phyloP scores from a whole-genome alignment of 805 yeast species.

The Suhomyces vadensis region DNA sequence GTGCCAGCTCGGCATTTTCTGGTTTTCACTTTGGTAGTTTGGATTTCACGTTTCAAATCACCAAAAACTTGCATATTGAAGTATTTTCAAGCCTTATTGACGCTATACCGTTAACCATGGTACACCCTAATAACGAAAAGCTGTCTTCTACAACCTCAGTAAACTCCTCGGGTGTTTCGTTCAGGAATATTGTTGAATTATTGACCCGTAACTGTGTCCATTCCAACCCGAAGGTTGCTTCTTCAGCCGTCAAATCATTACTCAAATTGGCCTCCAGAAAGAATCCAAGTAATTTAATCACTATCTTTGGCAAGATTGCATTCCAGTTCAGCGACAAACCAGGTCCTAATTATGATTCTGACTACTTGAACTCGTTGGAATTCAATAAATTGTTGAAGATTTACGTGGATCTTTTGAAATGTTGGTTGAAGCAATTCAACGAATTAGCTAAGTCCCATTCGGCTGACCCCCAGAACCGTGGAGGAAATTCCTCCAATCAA shows the following conservation, averaged over 20 bases:
- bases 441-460: constrained; percentile 19
- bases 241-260: constrained; percentile 63
- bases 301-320: constrained; percentile 75
- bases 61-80: constrained; percentile 49
- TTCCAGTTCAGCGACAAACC: constrained; percentile 79
- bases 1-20: constrained; percentile 37
- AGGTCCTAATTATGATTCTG: constrained; percentile 51
- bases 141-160: constrained; percentile 21
- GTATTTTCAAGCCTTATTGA: constrained; percentile 71
- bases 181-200: constrained; percentile 69
- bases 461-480: constrained; percentile 1
- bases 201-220: constrained; percentile 78
- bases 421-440: constrained; percentile 76
- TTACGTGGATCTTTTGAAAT: constrained; percentile 74
- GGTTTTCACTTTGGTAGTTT: constrained; percentile 34
- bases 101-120: constrained; percentile 65
- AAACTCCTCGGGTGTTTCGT: constrained; percentile 42
- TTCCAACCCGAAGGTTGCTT: constrained; percentile 57
- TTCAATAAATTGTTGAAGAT: constrained; percentile 61
- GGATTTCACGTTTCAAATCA: constrained; percentile 34
- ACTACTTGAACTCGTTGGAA: constrained; percentile 60
- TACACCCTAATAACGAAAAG: constrained; percentile 42
- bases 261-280: constrained; percentile 64
- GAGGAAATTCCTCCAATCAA: constrained; percentile 25
- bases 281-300: constrained; percentile 69